Conservation (phyloP, 2,329 filamentous ascomycete species). For the Talaromyces sp. region DNA sequence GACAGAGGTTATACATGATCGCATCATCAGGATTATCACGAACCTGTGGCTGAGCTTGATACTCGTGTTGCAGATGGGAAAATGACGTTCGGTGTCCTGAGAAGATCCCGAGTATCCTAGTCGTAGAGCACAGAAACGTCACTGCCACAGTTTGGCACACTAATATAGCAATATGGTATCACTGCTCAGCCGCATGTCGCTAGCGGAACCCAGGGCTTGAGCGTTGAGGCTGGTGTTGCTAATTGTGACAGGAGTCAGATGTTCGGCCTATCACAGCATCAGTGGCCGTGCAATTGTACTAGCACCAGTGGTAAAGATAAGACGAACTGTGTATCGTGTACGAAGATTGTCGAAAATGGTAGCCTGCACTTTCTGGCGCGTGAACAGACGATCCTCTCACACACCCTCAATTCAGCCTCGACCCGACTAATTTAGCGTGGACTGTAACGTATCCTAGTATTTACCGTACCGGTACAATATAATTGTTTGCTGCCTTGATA, state of each 20-base stretch:
- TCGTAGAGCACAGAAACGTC: background rate
- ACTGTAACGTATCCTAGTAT: background rate
- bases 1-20: background rate
- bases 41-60: conserved; percentile 1
- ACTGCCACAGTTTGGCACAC: background rate
- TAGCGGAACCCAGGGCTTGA: background rate
- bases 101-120: background rate
- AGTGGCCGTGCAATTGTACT: conserved; percentile 3
- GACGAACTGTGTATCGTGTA: background rate
- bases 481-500: conserved; percentile 11
- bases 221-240: conserved; percentile 9
- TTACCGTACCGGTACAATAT: conserved; percentile 16
- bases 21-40: background rate
- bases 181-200: background rate
- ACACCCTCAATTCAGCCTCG: conserved; percentile 1
- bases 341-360: background rate
- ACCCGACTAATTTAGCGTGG: background rate
- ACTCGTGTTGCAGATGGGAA: background rate
- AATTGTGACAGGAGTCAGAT: background rate
- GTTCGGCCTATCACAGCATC: background rate
- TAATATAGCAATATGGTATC: background rate
- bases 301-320: background rate
- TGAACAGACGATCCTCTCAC: conserved; percentile 1
- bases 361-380: conserved; percentile 10
- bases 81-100: background rate